Evolutionary conservation across 1,284 basidiomycete species (phyloP).

Genomic region (Sporisorium sorghi): DNA sequence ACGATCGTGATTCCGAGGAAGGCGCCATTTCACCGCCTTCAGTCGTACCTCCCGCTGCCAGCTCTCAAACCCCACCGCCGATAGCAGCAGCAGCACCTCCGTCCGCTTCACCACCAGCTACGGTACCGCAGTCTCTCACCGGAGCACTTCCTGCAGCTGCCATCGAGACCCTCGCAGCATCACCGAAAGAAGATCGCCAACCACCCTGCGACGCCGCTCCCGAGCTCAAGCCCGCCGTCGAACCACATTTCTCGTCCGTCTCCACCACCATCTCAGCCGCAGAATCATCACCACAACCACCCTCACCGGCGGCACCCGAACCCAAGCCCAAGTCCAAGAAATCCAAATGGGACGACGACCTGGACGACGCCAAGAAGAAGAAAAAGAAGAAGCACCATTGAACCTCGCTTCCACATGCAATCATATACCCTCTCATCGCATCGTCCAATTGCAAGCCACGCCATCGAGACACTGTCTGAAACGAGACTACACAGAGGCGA

Average conservation of each 20-base stretch:
- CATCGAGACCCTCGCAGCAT: too few relatives aligned
- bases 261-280: background rate
- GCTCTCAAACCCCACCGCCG: constrained; percentile 3
- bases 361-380: constrained; percentile 23
- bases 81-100: background rate
- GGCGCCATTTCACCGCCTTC: constrained; percentile 1
- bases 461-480: too few relatives aligned
- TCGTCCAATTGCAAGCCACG: background rate
- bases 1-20: constrained; percentile 59
- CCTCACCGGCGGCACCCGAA: background rate
- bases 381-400: constrained; percentile 25
- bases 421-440: background rate
- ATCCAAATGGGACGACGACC: constrained; percentile 35
- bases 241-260: background rate
- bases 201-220: too few relatives aligned
- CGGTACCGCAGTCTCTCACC: background rate
- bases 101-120: too few relatives aligned
- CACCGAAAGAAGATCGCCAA: background rate
- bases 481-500: background rate
- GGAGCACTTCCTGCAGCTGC: background rate
- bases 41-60: background rate
- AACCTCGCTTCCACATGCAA: background rate
- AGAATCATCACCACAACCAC: background rate
- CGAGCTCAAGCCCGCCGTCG: background rate
- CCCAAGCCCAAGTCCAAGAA: constrained; percentile 13